Evolutionary conservation across 768 basidiomycete species (phyloP), one percentile per base, ranked within the genome.

Genomic region (Tulasnella sp.): DNA sequence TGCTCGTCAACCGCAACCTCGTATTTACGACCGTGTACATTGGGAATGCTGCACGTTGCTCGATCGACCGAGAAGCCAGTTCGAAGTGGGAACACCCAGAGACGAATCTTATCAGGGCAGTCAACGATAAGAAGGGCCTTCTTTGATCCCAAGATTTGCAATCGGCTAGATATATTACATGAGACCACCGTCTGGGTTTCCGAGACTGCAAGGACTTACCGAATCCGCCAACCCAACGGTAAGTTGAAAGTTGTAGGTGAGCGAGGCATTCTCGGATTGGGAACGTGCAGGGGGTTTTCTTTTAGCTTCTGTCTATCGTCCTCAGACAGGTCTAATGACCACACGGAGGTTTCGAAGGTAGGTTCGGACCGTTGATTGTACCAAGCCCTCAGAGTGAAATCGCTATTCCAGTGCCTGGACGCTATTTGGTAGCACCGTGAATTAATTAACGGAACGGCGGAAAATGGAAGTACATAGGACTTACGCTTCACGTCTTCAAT

Each of bases 1-100:
- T 85, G 83, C 82, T 92, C 90, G 72, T 92, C 90, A 80, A 88
- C 90, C 0, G 91, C 86, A 5, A 91, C 76, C 11, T 89, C n/a
- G 72, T 87, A 86, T 86, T 83, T 0, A 89, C 90, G 20, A 90
- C 86, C 82, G 12, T 12, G 16, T 14, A 41, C 37, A 9, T 77
- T 64, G 76, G 48, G 46, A 40, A 75, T 75, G 22, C 41, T 42
- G 41, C 46, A 42, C 16, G 74, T 75, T 4, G 74, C 41, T 42
- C 46, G 40, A 42, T 75, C 74, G 9, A 37, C 24, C 9, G 74
- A 75, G 40, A 75, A 75, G 34, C 46, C 46, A 14, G 41, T 48
- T 16, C 22, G 46, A 9, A 75, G 46, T 28, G 74, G 28, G 74
- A 75, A 75, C 18, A 77, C 46, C 76, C 76, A 77, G 20, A 77